A percentile compares a stretch with the other conserved stretches of the same genome.
phyloP scores from a whole-genome alignment of 768 basidiomycete species.

The Myochromella boudieri region DNA sequence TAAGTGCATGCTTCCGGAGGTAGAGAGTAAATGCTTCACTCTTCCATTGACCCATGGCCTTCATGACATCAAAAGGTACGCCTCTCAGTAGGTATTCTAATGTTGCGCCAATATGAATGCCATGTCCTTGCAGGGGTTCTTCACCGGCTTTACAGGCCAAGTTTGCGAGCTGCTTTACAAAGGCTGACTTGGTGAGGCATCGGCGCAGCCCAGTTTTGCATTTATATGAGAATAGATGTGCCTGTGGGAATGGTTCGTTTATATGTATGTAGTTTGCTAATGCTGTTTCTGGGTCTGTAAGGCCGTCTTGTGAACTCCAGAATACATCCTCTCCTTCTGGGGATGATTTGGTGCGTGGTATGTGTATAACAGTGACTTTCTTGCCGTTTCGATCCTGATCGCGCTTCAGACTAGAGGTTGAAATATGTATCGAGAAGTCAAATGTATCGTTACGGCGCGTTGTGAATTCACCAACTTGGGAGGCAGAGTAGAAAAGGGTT shows the following conservation, averaged over 20 bases:
- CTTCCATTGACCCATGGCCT: conserved; percentile 13
- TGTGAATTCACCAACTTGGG: too few species aligned
- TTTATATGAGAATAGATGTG: conserved; percentile 13
- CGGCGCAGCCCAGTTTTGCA: conserved; percentile 2
- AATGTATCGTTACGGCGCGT: background rate
- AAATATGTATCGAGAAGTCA: background rate
- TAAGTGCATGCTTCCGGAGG: conserved; percentile 13
- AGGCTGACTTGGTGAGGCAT: conserved; percentile 24
- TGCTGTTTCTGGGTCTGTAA: conserved; percentile 10
- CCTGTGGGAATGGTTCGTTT: conserved; percentile 9
- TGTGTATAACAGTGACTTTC: conserved; percentile 6
- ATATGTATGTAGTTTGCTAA: conserved; percentile 9
- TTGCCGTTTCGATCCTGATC: conserved; percentile 4
- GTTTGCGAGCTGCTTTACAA: conserved; percentile 14
- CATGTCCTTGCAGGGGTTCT: too few species aligned
- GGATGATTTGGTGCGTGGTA: conserved; percentile 17
- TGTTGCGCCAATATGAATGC: too few species aligned
- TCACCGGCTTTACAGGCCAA: conserved; percentile 4
- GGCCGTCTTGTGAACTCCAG: conserved; percentile 14
- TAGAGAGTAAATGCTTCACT: too few species aligned
- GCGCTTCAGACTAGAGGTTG: background rate
- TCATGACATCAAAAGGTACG: conserved; percentile 14
- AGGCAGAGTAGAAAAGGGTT: too few species aligned
- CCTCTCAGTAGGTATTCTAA: conserved; percentile 25
- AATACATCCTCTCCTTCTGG: conserved; percentile 15